Conservation (phyloP, 2,329 filamentous ascomycete species). For the Microcyclospora tardicrescens region DNA sequence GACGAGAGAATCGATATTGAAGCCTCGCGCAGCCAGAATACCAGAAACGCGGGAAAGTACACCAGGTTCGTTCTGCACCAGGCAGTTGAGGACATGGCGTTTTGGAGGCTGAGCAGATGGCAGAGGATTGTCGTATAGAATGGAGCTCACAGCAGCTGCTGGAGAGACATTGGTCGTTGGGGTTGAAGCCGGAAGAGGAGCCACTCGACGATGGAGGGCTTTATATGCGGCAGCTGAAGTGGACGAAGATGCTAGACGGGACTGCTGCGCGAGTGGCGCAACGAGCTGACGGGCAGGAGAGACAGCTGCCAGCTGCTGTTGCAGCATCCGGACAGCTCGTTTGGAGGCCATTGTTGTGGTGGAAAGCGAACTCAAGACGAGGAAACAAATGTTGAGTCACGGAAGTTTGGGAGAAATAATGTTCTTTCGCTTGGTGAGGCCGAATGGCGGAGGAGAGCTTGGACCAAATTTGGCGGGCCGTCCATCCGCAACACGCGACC, state of each 20-base stretch:
- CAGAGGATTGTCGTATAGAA: slow-evolving; percentile 93
- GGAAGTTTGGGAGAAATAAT: too few relatives aligned
- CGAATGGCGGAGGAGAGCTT: neutral
- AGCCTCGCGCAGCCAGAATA: slow-evolving; percentile 87
- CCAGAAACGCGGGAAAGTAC: slow-evolving; percentile 93
- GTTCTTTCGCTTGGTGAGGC: neutral
- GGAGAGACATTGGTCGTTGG: slow-evolving; percentile 66
- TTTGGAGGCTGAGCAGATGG: slow-evolving; percentile 75
- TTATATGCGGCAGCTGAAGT: slow-evolving; percentile 96
- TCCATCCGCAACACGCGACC: too few relatives aligned
- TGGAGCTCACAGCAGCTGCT: slow-evolving; percentile 90
- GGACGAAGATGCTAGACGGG: slow-evolving; percentile 45
- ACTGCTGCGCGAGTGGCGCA: slow-evolving; percentile 8
- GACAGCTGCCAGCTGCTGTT: slow-evolving; percentile 6
- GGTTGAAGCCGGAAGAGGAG: slow-evolving; percentile 59
- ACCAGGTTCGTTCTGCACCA: slow-evolving; percentile 97
- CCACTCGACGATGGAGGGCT: slow-evolving; percentile 80
- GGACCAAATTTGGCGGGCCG: too few relatives aligned
- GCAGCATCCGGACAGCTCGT: slow-evolving; percentile 16
- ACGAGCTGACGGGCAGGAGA: neutral
- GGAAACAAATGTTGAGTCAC: neutral
- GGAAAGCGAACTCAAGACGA: neutral
- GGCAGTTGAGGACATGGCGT: slow-evolving; percentile 91
- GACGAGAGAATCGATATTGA: slow-evolving; percentile 97
- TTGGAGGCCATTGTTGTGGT: slow-evolving; percentile 22